Base-by-base conservation (phyloP, 192 early-diverging fungal genomes). In the Coemansia sp. region DNA sequence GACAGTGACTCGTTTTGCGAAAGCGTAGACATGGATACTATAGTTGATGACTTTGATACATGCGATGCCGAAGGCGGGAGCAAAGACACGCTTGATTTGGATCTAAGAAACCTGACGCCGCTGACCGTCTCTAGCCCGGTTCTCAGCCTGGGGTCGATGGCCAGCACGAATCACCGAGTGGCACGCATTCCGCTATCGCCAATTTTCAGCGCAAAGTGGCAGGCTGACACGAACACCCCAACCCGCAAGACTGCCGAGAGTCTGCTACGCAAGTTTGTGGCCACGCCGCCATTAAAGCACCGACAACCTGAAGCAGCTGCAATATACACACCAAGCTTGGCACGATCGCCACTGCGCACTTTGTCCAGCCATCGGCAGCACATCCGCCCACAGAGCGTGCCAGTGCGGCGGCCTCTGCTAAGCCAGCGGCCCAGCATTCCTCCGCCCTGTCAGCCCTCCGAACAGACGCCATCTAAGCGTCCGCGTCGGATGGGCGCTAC, bases 401-500 rank as follows among this genome's bases (percentile, higher is more conserved):
- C 59, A 35, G 7, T 27, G 0, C 49, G 49, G 22, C 55, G 60
- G 12, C 53, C 63, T 19, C 69, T 66, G 52, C 57, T 69, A 14
- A 72, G 69, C 62, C 75, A 62, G 45, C 41, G 66, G 15, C 66
- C 69, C 0, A 29, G 51, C 24, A 38, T 51, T 1, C 19, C 41
- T 2, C 52, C 45, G 12, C 22, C 22, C 51, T 35, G 52, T 8
- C 4, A 38, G 6, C 52, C 53, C 4, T 10, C 22, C n/a, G 12
- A 25, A 51, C 38, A 63, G 21, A 63, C 68, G 8, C 68, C 76
- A 4, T 61, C 71, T 19, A 79, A 79, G 62, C 63, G 72, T 9
- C 59, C 12, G n/a, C 67, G 72, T 14, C 52, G 56, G 37, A 52
- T 67, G 7, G 70, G 71, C n/a, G 24, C 49, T 11, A 65, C 68